Conservation (phyloP, 768 basidiomycete genomes). For the Lenzites betulinus region DNA sequence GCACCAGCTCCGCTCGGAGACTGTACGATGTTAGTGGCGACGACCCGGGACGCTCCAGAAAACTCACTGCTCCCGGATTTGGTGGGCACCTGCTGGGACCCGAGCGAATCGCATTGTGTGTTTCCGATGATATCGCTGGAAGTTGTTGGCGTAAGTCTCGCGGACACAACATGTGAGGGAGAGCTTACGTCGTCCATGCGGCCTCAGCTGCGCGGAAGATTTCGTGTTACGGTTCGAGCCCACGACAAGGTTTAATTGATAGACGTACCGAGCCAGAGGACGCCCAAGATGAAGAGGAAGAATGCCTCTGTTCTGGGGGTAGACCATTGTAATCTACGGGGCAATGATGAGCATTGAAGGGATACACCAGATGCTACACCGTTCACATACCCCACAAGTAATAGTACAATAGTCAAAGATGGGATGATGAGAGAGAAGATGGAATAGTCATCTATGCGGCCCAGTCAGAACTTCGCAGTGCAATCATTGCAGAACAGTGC, state of each 20-base stretch:
- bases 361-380: neutral
- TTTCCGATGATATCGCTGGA: slow-evolving; percentile 68
- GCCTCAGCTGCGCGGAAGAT: slow-evolving; percentile 55
- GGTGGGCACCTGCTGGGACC: slow-evolving; percentile 44
- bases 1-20: slow-evolving; percentile 58
- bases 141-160: neutral
- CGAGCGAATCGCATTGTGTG: slow-evolving; percentile 33
- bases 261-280: slow-evolving; percentile 69
- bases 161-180: neutral
- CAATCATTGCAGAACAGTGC: slow-evolving; percentile 20
- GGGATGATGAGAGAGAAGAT: slow-evolving; percentile 70
- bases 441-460: slow-evolving; percentile 60
- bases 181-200: slow-evolving; percentile 65
- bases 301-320: slow-evolving; percentile 65
- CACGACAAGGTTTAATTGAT: neutral
- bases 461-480: neutral
- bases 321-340: slow-evolving; percentile 63
- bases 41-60: neutral
- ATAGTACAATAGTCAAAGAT: slow-evolving; percentile 58
- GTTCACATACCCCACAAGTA: slow-evolving; percentile 59
- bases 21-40: slow-evolving; percentile 39
- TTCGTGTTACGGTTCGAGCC: neutral
- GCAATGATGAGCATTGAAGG: neutral
- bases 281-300: slow-evolving; percentile 53
- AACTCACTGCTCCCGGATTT: slow-evolving; percentile 56